Evolutionary conservation across 768 basidiomycete genomes (phyloP).

Genomic region (Pseudohyphozyma bogoriensis): DNA sequence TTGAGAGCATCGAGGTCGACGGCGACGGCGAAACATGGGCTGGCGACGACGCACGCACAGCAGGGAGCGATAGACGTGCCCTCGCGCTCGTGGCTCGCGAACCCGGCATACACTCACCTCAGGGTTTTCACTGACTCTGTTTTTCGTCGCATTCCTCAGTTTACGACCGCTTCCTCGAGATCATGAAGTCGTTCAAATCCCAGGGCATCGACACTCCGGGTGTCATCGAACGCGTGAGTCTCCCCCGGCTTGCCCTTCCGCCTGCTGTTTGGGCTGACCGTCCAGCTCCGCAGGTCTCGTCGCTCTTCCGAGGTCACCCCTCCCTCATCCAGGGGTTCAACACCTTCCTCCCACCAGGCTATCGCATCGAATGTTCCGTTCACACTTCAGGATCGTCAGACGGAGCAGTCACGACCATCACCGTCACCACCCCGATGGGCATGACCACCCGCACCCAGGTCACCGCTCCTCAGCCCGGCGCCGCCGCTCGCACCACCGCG

Average conservation of each 20-base stretch:
- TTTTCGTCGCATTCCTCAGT: background rate
- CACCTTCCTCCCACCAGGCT: constrained; percentile 88
- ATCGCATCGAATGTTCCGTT: constrained; percentile 62
- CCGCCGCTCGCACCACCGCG: background rate
- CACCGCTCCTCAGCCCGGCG: background rate
- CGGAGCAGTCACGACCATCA: constrained; percentile 30
- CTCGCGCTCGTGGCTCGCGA: too few species aligned
- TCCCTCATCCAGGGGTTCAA: constrained; percentile 94
- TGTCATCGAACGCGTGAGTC: constrained; percentile 63
- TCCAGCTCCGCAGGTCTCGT: constrained; percentile 50
- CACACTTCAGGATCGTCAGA: constrained; percentile 6
- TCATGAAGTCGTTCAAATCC: constrained; percentile 99
- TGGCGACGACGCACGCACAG: too few species aligned
- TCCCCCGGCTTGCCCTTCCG: background rate
- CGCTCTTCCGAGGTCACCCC: constrained; percentile 82
- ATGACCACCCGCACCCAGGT: constrained; percentile 30
- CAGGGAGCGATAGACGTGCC: too few species aligned
- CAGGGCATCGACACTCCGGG: constrained; percentile 91
- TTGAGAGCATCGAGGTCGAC: too few species aligned
- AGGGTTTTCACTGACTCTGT: background rate
- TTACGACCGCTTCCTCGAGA: constrained; percentile 42
- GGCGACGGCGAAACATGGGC: too few species aligned
- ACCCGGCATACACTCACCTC: background rate
- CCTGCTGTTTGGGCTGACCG: background rate
- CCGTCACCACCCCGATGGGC: constrained; percentile 38